These are phyloP conservation scores for Sporothrix variecibatus DNA, from an alignment of 2,329 filamentous ascomycete species.

Conservation along the genomic window DNA sequence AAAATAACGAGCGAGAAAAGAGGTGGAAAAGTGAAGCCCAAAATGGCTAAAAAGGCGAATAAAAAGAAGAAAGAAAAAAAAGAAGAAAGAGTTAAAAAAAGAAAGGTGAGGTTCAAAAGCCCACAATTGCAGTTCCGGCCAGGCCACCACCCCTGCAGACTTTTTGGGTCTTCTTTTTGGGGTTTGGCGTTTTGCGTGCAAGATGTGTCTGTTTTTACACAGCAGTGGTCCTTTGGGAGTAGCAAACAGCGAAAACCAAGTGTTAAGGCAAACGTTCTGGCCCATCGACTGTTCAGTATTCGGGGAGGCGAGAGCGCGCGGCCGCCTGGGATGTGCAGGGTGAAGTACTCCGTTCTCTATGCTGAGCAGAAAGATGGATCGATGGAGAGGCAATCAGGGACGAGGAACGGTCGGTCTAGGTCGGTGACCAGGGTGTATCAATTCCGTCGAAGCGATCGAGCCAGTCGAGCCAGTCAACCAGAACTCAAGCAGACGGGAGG, in stretches of 20 bases:
- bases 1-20: background rate
- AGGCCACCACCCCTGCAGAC: slow-evolving; percentile 15
- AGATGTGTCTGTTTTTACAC: slow-evolving; percentile 14
- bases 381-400: slow-evolving; percentile 6
- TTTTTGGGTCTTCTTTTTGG: background rate
- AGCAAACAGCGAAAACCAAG: background rate
- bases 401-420: background rate
- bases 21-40: background rate
- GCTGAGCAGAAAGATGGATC: background rate
- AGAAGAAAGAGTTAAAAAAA: background rate
- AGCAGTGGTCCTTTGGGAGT: background rate
- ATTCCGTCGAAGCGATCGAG: slow-evolving; percentile 3
- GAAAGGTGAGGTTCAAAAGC: slow-evolving; percentile 3
- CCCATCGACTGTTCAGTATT: background rate
- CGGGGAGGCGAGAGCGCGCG: slow-evolving; percentile 4
- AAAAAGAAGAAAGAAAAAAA: background rate
- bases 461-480: background rate
- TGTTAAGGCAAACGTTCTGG: background rate
- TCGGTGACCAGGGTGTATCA: slow-evolving; percentile 8
- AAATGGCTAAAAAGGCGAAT: background rate
- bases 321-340: slow-evolving; percentile 18
- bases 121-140: slow-evolving; percentile 25
- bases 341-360: background rate
- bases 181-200: background rate
- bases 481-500: background rate